Conservation (phyloP, 2,329 filamentous ascomycete genomes). For the Leptographium wingfieldii region DNA sequence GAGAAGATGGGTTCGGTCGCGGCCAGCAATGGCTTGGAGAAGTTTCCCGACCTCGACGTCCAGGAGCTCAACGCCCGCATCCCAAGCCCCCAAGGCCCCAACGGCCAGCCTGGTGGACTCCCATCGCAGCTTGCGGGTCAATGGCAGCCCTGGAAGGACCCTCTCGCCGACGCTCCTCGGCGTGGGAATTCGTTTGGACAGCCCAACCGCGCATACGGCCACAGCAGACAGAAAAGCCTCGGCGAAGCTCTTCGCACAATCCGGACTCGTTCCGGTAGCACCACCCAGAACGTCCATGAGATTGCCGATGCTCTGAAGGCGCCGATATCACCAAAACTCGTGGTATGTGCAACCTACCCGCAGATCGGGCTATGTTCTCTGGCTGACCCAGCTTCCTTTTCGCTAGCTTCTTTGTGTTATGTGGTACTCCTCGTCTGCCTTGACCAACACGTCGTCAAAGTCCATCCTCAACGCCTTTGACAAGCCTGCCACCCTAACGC, state of each 20-base stretch:
- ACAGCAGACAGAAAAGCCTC: slow-evolving; percentile 72
- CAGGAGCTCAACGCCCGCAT: slow-evolving; percentile 8
- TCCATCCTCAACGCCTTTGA: slow-evolving; percentile 86
- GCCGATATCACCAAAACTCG: slow-evolving; percentile 74
- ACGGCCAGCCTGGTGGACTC: slow-evolving; percentile 17
- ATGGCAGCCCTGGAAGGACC: slow-evolving; percentile 49
- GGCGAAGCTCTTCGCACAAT: slow-evolving; percentile 80
- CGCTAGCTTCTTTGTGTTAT: slow-evolving; percentile 65
- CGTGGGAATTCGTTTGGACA: slow-evolving; percentile 15
- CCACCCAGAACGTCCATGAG: slow-evolving; percentile 87
- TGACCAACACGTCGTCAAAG: slow-evolving; percentile 97
- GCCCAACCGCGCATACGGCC: slow-evolving; percentile 26
- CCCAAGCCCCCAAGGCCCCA: slow-evolving; percentile 15
- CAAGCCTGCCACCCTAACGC: slow-evolving; percentile 80
- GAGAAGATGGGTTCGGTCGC: slow-evolving; percentile 11
- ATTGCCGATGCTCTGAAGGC: slow-evolving; percentile 83
- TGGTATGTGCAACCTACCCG: slow-evolving; percentile 43
- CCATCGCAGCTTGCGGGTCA: slow-evolving; percentile 21
- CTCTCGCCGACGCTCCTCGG: slow-evolving; percentile 15
- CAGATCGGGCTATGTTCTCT: background rate
- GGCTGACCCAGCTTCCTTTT: background rate
- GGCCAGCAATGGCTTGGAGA: slow-evolving; percentile 30
- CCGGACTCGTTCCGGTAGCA: slow-evolving; percentile 65
- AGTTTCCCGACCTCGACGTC: slow-evolving; percentile 44
- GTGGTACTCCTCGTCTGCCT: slow-evolving; percentile 91